Conservation (phyloP, 257 asterid species). For the Capsicum pubescens region DNA sequence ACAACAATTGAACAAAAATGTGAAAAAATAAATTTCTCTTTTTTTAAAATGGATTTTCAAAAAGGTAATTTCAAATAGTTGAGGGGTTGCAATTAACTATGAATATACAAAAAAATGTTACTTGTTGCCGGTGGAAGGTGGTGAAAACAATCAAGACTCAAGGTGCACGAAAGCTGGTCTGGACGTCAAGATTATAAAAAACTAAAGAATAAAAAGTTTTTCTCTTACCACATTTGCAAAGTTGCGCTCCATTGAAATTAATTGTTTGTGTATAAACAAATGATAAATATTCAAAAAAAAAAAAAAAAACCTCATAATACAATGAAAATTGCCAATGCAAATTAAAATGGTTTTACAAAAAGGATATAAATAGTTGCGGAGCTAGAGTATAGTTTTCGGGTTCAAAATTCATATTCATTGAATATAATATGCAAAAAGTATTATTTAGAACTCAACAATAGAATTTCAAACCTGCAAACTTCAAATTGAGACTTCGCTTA, state of each 20-base stretch:
- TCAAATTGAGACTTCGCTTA: background rate
- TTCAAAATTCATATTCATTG: background rate
- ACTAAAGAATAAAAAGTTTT: background rate
- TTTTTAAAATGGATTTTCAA: too few species aligned
- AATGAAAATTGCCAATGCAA: background rate
- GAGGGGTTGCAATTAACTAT: too few species aligned
- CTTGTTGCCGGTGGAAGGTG: too few species aligned
- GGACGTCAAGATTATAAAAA: too few species aligned
- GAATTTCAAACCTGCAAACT: background rate
- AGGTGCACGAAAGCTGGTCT: too few species aligned
- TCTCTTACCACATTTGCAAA: conserved; percentile 21
- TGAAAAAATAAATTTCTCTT: background rate
- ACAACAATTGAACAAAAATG: background rate
- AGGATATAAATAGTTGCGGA: too few species aligned
- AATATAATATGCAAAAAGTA: background rate
- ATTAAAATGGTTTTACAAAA: background rate
- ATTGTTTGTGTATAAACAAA: background rate
- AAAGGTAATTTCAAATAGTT: too few species aligned
- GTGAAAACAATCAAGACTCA: too few species aligned
- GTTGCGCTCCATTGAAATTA: conserved; percentile 14
- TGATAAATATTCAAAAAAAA: background rate
- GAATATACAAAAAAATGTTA: too few species aligned
- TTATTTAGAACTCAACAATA: background rate
- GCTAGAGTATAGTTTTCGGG: background rate
- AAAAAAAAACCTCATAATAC: background rate